Conservation (phyloP, 345 rosid genomes). For the Aquilaria malaccensis region DNA sequence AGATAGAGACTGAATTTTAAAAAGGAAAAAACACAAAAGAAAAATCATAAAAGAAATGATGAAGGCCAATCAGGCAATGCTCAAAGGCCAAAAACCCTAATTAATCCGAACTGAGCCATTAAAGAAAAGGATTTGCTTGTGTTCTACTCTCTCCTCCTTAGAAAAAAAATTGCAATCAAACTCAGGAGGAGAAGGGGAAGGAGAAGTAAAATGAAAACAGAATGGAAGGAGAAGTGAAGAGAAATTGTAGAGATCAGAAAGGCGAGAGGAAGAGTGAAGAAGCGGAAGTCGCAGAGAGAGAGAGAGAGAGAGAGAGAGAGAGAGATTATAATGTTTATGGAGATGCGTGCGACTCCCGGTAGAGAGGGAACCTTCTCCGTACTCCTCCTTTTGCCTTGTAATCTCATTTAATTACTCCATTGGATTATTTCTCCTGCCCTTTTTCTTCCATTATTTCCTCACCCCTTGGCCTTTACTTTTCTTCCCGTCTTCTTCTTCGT, state of each 20-base stretch:
- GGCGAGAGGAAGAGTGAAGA: conserved; percentile 6
- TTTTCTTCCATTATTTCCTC: neutral
- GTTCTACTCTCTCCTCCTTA: neutral
- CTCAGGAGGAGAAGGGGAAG: neutral
- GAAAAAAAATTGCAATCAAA: too few relatives aligned
- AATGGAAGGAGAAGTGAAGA: neutral
- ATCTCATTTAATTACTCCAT: conserved; percentile 30
- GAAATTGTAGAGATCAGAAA: conserved; percentile 14
- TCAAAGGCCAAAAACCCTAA: conserved; percentile 8
- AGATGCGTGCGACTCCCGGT: conserved; percentile 58
- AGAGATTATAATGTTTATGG: conserved; percentile 16
- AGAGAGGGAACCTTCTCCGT: conserved; percentile 58
- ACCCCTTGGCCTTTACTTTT: neutral
- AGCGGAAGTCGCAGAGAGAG: neutral
- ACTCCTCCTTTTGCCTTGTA: conserved; percentile 56
- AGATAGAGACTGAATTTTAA: neutral
- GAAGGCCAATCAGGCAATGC: conserved; percentile 4
- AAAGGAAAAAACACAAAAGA: neutral
- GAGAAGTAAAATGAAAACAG: neutral
- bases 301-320: neutral
- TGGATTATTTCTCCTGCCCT: conserved; percentile 30
- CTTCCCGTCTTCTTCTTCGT: neutral
- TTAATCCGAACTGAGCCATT: conserved; percentile 1
- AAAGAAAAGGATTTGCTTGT: conserved; percentile 10
- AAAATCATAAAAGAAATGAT: neutral